Conservation (phyloP, 805 yeast genomes). For the Candida endomychidarum region DNA sequence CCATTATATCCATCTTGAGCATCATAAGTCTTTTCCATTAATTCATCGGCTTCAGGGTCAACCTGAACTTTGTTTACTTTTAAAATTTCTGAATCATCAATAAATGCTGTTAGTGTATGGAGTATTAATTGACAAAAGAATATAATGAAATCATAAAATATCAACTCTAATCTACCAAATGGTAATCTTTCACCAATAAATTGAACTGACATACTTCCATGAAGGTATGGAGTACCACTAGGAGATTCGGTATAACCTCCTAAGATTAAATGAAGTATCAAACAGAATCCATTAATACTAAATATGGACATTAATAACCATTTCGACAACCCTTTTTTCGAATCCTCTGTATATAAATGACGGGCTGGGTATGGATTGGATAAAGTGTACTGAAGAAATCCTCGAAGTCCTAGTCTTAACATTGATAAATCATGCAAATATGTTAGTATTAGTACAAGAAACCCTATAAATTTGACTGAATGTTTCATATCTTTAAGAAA, state of each 20-base stretch:
- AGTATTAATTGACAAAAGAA: constrained; percentile 28
- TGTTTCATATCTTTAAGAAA: constrained; percentile 37
- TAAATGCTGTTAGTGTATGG: constrained; percentile 33
- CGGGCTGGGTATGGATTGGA: constrained; percentile 28
- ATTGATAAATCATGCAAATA: constrained; percentile 45
- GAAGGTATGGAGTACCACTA: constrained; percentile 21
- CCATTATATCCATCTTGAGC: constrained; percentile 43
- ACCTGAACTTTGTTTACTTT: constrained; percentile 7
- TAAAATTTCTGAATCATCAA: constrained; percentile 32
- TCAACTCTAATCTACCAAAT: constrained; percentile 22
- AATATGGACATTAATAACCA: constrained; percentile 26
- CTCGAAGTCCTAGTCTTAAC: constrained; percentile 26
- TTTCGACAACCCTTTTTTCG: constrained; percentile 27
- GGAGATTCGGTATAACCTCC: constrained; percentile 21
- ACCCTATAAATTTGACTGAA: constrained; percentile 35
- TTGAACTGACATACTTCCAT: constrained; percentile 37
- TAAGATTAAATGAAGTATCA: constrained; percentile 27
- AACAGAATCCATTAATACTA: constrained; percentile 22
- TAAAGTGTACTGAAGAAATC: constrained; percentile 27
- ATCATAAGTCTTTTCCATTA: constrained; percentile 18
- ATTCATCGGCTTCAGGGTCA: constrained; percentile 1
- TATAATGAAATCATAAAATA: constrained; percentile 27
- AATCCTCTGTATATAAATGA: constrained; percentile 23
- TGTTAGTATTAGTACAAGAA: constrained; percentile 32
- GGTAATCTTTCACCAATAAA: constrained; percentile 42